Conservation (phyloP, 2,329 filamentous ascomycete genomes). For the Neopestalotiopsis rosae region DNA sequence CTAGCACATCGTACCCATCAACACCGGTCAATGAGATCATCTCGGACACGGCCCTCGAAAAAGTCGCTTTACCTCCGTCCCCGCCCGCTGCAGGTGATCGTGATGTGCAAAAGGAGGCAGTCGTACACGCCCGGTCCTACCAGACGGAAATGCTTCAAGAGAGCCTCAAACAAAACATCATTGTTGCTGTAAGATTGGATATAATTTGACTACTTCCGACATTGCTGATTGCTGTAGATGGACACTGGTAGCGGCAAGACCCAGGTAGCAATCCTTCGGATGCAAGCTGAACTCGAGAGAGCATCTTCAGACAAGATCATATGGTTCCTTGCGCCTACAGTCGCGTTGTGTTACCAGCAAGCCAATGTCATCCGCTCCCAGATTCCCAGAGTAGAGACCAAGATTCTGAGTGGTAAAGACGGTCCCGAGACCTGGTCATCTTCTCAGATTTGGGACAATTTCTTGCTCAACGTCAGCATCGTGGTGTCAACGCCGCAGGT, state of each 20-base stretch:
- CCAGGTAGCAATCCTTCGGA: slow-evolving; percentile 75
- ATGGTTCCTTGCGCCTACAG: slow-evolving; percentile 78
- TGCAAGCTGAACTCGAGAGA: slow-evolving; percentile 66
- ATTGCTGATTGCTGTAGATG: slow-evolving; percentile 57
- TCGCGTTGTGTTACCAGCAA: slow-evolving; percentile 72
- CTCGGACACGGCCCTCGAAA: not conserved
- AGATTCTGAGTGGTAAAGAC: slow-evolving; percentile 70
- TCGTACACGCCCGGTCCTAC: slow-evolving; percentile 62
- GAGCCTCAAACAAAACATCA: slow-evolving; percentile 72
- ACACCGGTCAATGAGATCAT: not conserved
- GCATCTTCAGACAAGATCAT: slow-evolving; percentile 61
- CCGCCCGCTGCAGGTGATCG: not conserved
- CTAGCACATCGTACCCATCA: not conserved
- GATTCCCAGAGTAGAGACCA: slow-evolving; percentile 63
- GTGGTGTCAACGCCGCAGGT: slow-evolving; percentile 81
- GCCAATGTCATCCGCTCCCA: slow-evolving; percentile 62
- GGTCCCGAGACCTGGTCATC: slow-evolving; percentile 76
- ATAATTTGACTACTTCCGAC: not conserved
- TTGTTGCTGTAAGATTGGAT: slow-evolving; percentile 66
- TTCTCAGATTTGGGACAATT: slow-evolving; percentile 68
- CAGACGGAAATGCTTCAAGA: slow-evolving; percentile 78
- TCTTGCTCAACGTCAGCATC: slow-evolving; percentile 69
- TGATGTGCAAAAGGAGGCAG: slow-evolving; percentile 23
- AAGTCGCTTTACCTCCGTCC: not conserved
- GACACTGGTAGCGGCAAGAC: slow-evolving; percentile 83